Evolutionary conservation across 495 filamentous ascomycete genomes (phyloP), one percentile per base, ranked within the genome.

Genomic region (Lindgomyces ingoldianus): DNA sequence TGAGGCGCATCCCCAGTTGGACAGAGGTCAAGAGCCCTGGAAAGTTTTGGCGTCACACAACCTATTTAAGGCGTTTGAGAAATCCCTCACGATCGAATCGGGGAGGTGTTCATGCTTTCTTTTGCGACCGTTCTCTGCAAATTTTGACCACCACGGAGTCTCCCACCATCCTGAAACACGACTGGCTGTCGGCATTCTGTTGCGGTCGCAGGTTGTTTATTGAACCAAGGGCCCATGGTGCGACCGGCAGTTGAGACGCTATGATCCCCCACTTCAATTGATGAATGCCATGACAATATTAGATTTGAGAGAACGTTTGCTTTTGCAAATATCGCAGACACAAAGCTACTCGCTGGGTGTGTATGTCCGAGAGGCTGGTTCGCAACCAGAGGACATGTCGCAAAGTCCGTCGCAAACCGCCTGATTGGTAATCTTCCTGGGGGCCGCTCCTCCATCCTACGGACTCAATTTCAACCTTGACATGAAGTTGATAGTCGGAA

Each of bases 131-230:
- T n/a, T n/a, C n/a, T n/a, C n/a, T n/a, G n/a, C n/a, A n/a, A n/a
- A n/a, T n/a, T n/a, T n/a, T n/a, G n/a, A n/a, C n/a, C n/a, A n/a
- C n/a, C n/a, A n/a, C n/a, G n/a, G n/a, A n/a, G n/a, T n/a, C n/a
- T n/a, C n/a, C n/a, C n/a, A n/a, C n/a, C n/a, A 47, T 8, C 18
- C 45, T n/a, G 45, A 47, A 47, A 47, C 45, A 47, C 21, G 45
- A 39, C 6, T 39, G 33, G 6, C 33, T 39, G 33, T 39, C 33
- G 14, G 6, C 6, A 39, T 39, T 6, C 33, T 39, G 6, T 39
- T 39, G 33, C 33, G 33, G 33, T 39, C 33, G 6, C 6, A 39
- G 33, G n/a, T n/a, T n/a, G n/a, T n/a, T n/a, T n/a, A n/a, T n/a
- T n/a, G n/a, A n/a, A n/a, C n/a, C n/a, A n/a, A n/a, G n/a, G n/a